Evolutionary conservation across 768 basidiomycete species (phyloP).

Genomic region (Kwoniella newhampshirensis): DNA sequence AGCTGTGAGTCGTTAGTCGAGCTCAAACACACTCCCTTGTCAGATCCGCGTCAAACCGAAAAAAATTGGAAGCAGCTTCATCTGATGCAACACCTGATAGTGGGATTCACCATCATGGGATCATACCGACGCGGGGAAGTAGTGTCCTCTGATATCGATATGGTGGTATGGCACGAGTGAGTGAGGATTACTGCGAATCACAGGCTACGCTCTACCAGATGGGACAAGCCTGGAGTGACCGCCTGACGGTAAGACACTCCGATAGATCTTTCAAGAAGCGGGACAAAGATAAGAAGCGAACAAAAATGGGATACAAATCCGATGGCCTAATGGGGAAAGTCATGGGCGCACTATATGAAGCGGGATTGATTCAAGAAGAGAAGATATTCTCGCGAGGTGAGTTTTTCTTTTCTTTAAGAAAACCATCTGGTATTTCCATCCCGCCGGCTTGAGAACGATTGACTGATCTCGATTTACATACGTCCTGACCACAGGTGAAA

Average conservation of each 20-base stretch:
- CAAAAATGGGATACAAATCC: conserved; percentile 11
- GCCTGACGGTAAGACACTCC: background rate
- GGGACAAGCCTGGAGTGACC: too few species aligned
- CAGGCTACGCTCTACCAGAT: background rate
- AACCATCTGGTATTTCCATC: too few species aligned
- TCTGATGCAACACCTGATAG: conserved; percentile 14
- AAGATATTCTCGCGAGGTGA: conserved; percentile 39
- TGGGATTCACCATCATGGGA: conserved; percentile 48
- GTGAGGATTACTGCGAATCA: too few species aligned
- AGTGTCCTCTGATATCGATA: conserved; percentile 45
- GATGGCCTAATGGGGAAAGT: conserved; percentile 38
- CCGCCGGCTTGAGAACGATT: too few species aligned
- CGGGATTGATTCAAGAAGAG: conserved; percentile 27
- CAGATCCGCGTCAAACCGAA: background rate
- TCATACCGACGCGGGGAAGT: conserved; percentile 45
- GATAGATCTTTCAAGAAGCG: conserved; percentile 23
- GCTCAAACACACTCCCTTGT: background rate
- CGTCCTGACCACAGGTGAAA: conserved; percentile 39
- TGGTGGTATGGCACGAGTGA: conserved; percentile 47
- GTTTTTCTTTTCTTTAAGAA: too few species aligned
- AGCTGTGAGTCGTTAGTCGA: conserved; percentile 14
- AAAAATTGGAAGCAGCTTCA: background rate
- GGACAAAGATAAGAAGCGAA: conserved; percentile 20
- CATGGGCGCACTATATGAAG: conserved; percentile 25
- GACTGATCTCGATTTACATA: too few species aligned